phyloP scores from a whole-genome alignment of 1,284 basidiomycete species.

The Ustilago shanxiensis region DNA sequence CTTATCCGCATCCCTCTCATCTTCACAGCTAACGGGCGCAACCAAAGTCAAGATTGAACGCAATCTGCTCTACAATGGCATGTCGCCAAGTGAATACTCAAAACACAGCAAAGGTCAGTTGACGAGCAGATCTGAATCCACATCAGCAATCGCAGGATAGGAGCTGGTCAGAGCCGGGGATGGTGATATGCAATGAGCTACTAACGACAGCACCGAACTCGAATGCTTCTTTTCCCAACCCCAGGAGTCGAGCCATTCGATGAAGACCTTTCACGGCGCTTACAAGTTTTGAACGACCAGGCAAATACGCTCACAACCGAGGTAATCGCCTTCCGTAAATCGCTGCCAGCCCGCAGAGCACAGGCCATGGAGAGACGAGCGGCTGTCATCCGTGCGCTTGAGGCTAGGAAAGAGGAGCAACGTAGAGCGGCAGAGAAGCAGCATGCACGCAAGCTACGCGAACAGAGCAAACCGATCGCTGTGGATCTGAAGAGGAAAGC shows the following conservation, averaged over 20 bases:
- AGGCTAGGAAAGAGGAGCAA: conserved; percentile 47
- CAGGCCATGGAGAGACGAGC: conserved; percentile 46
- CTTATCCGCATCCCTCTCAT: not conserved
- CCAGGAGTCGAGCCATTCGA: conserved; percentile 48
- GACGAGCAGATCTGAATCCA: not conserved
- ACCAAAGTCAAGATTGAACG: conserved; percentile 46
- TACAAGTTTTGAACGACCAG: conserved; percentile 43
- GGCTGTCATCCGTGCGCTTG: conserved; percentile 36
- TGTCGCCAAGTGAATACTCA: conserved; percentile 37
- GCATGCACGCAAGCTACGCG: conserved; percentile 24
- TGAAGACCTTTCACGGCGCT: conserved; percentile 39
- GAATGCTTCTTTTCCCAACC: not conserved
- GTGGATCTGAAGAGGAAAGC: conserved; percentile 46
- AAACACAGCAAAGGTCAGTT: conserved; percentile 44
- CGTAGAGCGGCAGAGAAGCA: conserved; percentile 32
- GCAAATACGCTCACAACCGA: conserved; percentile 46
- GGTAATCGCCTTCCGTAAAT: conserved; percentile 43
- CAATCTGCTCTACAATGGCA: conserved; percentile 46
- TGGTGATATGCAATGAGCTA: not conserved
- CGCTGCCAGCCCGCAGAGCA: conserved; percentile 39
- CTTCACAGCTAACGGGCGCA: conserved; percentile 35
- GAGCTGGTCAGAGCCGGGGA: not conserved
- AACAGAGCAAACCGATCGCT: conserved; percentile 29
- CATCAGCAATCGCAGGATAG: not conserved
- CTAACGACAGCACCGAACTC: not conserved